These are phyloP conservation scores for Suhomyces taliae DNA, from an alignment of 1,139 yeast genomes.

Conservation along the genomic window DNA sequence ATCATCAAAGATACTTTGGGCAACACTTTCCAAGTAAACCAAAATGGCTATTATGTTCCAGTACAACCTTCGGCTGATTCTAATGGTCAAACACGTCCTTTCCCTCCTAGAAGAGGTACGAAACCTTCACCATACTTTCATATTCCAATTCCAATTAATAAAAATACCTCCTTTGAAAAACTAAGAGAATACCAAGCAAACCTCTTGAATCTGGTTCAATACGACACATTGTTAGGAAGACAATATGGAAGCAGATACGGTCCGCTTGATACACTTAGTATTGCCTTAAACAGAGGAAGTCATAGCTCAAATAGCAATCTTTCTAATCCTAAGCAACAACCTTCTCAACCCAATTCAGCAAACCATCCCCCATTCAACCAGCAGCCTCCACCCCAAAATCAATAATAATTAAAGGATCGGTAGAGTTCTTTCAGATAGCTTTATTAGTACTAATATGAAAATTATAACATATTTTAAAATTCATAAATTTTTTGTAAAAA, in stretches of 20 bases:
- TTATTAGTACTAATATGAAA: no score
- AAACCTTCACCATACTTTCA: slow-evolving; percentile 13
- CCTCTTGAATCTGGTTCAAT: slow-evolving; percentile 25
- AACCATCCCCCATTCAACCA: no score
- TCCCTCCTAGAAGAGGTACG: not conserved
- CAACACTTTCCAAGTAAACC: not conserved
- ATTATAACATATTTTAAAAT: no score
- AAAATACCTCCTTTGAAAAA: slow-evolving; percentile 19
- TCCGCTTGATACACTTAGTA: slow-evolving; percentile 25
- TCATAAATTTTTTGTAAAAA: no score
- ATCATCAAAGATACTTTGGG: not conserved
- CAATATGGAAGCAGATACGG: slow-evolving; percentile 29
- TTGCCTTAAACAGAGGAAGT: slow-evolving; percentile 20
- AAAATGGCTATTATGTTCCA: not conserved
- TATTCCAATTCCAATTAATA: slow-evolving; percentile 16
- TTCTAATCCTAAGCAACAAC: not conserved
- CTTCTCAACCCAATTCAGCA: not conserved
- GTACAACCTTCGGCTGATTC: not conserved
- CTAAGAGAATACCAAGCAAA: slow-evolving; percentile 25
- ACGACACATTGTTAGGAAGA: slow-evolving; percentile 19
- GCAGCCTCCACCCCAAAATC: no score
- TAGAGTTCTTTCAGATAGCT: no score
- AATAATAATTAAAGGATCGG: no score
- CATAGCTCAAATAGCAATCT: slow-evolving; percentile 14
- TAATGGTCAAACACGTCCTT: not conserved